Conservation (phyloP, 192 early-diverging fungal genomes). For the Entomortierella chlamydospora region DNA sequence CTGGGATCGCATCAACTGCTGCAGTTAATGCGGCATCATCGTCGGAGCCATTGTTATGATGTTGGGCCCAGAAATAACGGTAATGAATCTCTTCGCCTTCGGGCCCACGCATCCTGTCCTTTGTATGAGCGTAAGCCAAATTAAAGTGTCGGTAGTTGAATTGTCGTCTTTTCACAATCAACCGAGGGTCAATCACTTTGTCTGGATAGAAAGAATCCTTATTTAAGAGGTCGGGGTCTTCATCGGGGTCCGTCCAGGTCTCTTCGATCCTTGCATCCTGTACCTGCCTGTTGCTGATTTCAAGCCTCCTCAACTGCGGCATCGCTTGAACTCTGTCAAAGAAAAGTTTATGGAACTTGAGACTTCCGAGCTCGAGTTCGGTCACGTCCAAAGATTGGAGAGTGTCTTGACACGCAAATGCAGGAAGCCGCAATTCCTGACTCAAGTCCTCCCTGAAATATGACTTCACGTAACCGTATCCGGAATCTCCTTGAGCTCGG, state of each 20-base stretch:
- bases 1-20: not conserved
- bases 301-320: conserved; percentile 4
- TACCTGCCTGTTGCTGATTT: conserved; percentile 6
- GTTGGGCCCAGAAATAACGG: no score
- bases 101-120: not conserved
- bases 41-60: not conserved
- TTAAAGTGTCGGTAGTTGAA: not conserved
- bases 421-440: not conserved
- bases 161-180: not conserved
- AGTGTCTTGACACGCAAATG: not conserved
- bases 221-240: not conserved
- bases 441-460: not conserved
- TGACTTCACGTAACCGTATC: no score
- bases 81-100: not conserved
- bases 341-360: conserved; percentile 5
- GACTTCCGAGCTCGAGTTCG: not conserved
- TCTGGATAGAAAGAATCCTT: not conserved
- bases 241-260: conserved; percentile 15
- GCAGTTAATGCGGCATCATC: not conserved
- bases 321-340: conserved; percentile 13
- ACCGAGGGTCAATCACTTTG: not conserved
- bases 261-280: conserved; percentile 11
- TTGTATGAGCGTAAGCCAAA: not conserved
- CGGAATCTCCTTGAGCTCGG: no score
- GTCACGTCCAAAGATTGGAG: conserved; percentile 21